Conservation (phyloP, 179 eudicot species). For the Sideroxylon spinosum region DNA sequence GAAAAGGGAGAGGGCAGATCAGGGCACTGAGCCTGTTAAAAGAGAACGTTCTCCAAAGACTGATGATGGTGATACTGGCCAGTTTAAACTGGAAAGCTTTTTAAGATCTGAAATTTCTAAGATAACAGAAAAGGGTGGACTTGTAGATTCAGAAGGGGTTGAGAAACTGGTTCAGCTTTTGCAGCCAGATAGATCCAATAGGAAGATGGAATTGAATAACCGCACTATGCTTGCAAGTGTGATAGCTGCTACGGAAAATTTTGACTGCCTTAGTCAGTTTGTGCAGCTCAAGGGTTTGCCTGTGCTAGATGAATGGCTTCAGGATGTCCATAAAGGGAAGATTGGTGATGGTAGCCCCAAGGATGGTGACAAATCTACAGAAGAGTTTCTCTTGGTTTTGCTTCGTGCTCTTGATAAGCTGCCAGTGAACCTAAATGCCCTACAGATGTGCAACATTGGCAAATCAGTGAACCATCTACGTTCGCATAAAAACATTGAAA, state of each 20-base stretch:
- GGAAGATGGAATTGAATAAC: slow-evolving; percentile 48
- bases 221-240: slow-evolving; percentile 65
- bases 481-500: slow-evolving; percentile 65
- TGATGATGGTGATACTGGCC: slow-evolving; percentile 54
- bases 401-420: slow-evolving; percentile 83
- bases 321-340: slow-evolving; percentile 72
- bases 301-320: slow-evolving; percentile 89
- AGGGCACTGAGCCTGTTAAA: slow-evolving; percentile 51
- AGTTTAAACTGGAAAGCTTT: slow-evolving; percentile 37
- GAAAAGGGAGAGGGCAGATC: slow-evolving; percentile 80
- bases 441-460: slow-evolving; percentile 77
- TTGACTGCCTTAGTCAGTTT: slow-evolving; percentile 72
- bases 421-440: slow-evolving; percentile 78
- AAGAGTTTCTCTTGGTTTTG: slow-evolving; percentile 71
- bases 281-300: slow-evolving; percentile 73
- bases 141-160: slow-evolving; percentile 60
- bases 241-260: slow-evolving; percentile 68
- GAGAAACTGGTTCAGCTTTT: slow-evolving; percentile 73
- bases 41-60: slow-evolving; percentile 55
- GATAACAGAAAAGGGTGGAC: slow-evolving; percentile 73
- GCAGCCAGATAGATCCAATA: slow-evolving; percentile 63
- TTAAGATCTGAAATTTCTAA: slow-evolving; percentile 66
- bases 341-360: slow-evolving; percentile 53
- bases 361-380: slow-evolving; percentile 68
- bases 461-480: slow-evolving; percentile 86